Evolutionary conservation across 2,329 filamentous ascomycete species (phyloP).

Genomic region (Fusarium keratoplasticum): DNA sequence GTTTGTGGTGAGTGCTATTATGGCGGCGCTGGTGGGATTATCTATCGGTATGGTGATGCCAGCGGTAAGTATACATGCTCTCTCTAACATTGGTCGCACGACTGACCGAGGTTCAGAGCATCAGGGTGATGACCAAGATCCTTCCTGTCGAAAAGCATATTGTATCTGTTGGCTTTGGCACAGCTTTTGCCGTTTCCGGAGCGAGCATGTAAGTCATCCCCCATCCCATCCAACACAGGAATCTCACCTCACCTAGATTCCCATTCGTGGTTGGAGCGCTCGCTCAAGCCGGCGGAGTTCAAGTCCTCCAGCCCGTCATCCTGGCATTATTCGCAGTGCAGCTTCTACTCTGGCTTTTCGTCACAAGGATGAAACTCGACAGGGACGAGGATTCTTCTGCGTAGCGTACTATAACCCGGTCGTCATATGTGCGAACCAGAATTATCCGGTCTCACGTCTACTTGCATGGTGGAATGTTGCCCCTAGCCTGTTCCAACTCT

Average conservation of each 20-base stretch:
- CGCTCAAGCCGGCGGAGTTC: not conserved
- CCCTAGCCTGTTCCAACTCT: too few relatives aligned
- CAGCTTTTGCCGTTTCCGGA: not conserved
- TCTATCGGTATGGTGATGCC: not conserved
- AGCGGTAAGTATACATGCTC: not conserved
- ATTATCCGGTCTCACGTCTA: not conserved
- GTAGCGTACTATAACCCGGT: not conserved
- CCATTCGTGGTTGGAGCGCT: not conserved
- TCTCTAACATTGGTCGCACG: too few relatives aligned
- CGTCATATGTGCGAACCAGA: not conserved
- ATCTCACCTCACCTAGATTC: not conserved
- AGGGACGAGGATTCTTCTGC: not conserved
- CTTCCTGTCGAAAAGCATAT: not conserved
- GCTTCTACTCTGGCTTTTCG: not conserved
- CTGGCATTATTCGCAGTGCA: not conserved
- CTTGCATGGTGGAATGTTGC: not conserved
- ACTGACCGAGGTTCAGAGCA: not conserved
- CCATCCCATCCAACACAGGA: not conserved
- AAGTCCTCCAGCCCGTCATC: not conserved
- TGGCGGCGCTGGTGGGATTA: not conserved
- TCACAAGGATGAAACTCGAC: not conserved
- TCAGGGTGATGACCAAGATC: not conserved
- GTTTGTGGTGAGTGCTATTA: not conserved
- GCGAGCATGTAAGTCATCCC: not conserved
- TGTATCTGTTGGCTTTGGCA: not conserved